These are phyloP conservation scores for Linnemannia elongata DNA, from an alignment of 192 early-diverging fungal species.

Conservation along the genomic window DNA sequence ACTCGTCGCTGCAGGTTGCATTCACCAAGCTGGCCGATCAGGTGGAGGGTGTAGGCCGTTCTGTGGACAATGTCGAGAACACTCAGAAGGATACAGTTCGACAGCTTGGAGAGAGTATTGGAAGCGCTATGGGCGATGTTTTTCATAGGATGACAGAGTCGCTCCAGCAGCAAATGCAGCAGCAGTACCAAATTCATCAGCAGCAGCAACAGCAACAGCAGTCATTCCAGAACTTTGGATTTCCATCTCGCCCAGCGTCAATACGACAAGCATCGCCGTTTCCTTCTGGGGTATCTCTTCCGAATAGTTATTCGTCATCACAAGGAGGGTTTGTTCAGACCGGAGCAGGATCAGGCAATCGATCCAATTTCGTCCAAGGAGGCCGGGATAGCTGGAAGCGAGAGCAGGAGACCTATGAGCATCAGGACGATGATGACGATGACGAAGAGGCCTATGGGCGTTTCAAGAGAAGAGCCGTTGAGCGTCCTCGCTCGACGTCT, in stretches of 20 bases:
- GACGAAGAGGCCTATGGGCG: conserved; percentile 37
- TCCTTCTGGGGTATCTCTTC: neutral
- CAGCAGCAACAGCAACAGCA: conserved; percentile 10
- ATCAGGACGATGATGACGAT: conserved; percentile 36
- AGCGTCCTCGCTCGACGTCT: conserved; percentile 38
- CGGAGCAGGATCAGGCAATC: conserved; percentile 7
- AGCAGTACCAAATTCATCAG: conserved; percentile 25
- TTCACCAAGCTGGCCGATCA: conserved; percentile 45
- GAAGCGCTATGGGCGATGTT: conserved; percentile 40
- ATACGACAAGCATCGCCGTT: conserved; percentile 30
- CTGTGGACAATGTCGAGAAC: conserved; percentile 33
- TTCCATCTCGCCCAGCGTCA: conserved; percentile 23
- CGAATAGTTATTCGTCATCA: conserved; percentile 14
- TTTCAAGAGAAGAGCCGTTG: conserved; percentile 41
- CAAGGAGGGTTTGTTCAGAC: conserved; percentile 15
- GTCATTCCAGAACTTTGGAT: conserved; percentile 15
- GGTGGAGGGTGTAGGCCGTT: conserved; percentile 40
- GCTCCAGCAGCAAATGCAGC: conserved; percentile 35
- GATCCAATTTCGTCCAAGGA: conserved; percentile 15
- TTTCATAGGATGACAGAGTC: conserved; percentile 42
- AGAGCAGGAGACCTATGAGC: conserved; percentile 5
- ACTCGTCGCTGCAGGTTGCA: conserved; percentile 39
- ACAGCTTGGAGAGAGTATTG: conserved; percentile 36
- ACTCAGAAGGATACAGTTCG: conserved; percentile 31
- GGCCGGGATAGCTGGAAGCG: conserved; percentile 29